Evolutionary conservation across 441 rosid genomes (phyloP), one percentile per base, ranked within the genome.

Genomic region (Isatis lusitanica): DNA sequence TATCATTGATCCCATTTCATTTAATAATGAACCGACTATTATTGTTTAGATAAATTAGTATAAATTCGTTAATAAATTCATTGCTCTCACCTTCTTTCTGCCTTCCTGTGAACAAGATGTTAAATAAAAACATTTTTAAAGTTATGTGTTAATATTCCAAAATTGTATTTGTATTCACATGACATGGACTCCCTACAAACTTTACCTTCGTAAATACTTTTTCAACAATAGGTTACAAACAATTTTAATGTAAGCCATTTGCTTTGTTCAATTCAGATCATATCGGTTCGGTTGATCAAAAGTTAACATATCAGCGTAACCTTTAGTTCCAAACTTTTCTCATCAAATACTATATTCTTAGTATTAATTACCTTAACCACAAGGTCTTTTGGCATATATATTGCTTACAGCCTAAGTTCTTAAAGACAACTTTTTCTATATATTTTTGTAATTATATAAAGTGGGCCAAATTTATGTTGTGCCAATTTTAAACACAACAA

Each of bases 321-420:
- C 15, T 9, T 62, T 72, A 44, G 10, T 63, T 63, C 70, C 28
- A 72, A 53, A 43, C 58, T 21, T 24, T 63, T 7, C 17, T 59
- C 38, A 73, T 63, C 70, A 55, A 15, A 57, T 21, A 63, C 58
- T 64, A 51, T 51, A 40, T 56, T 3, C 2, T 26, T 26, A 26
- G 3, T 26, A 26, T 26, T 26, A 26, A 26, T 48, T 15, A 66
- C 62, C 68, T 59, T 59, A 74, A 51, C 56, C 68, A 38, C 36
- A 36, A 39, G 73, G 67, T 47, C 36, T 65, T 31, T 50, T 59
- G 28, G 50, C 61, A 69, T 63, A 75, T 69, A 63, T 69, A 63
- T 68, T 68, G 74, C 78, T 75, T 75, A 75, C 69, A 42, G 64
- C 50, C 51, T 75, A 68, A 75, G 78, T 75, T 75, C 69, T 59